Percentiles rank a stretch among this genome's conserved stretches.
phyloP scores from a whole-genome alignment of 1,139 yeast species.

The Saccharomyces pastorianus region DNA sequence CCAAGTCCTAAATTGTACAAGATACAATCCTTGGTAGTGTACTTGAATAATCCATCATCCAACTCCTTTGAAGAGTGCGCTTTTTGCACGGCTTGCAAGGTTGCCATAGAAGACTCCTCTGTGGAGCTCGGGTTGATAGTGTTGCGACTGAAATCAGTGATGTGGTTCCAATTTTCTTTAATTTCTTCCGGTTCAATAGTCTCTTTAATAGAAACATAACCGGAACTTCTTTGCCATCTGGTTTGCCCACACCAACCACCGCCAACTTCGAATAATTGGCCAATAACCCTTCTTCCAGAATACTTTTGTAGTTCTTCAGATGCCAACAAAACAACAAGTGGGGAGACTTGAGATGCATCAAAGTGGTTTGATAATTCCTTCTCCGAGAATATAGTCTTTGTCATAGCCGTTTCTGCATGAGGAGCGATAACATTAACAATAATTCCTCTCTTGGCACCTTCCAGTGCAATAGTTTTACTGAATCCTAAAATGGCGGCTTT shows the following conservation, averaged over 20 bases:
- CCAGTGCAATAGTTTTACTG: slow-evolving; percentile 78
- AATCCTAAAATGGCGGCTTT: slow-evolving; percentile 84
- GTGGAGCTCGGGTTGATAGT: slow-evolving; percentile 48
- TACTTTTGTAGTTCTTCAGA: slow-evolving; percentile 55
- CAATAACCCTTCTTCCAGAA: slow-evolving; percentile 36
- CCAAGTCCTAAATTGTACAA: slow-evolving; percentile 88
- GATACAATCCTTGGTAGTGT: slow-evolving; percentile 64
- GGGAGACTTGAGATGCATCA: slow-evolving; percentile 88
- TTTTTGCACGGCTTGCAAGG: slow-evolving; percentile 55
- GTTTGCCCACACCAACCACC: slow-evolving; percentile 96
- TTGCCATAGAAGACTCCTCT: slow-evolving; percentile 73
- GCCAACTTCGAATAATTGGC: slow-evolving; percentile 63
- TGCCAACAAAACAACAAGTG: slow-evolving; percentile 70
- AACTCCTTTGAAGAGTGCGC: slow-evolving; percentile 43
- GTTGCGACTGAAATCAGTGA: slow-evolving; percentile 54
- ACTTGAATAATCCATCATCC: slow-evolving; percentile 36
- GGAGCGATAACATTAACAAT: slow-evolving; percentile 85
- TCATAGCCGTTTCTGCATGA: slow-evolving; percentile 97
- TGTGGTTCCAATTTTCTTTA: slow-evolving; percentile 55
- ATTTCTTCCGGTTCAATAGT: slow-evolving; percentile 61
- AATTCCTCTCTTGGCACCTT: slow-evolving; percentile 75
- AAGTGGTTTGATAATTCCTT: slow-evolving; percentile 68
- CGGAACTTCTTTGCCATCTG: slow-evolving; percentile 90
- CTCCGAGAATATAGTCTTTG: slow-evolving; percentile 72
- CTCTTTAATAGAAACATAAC: slow-evolving; percentile 56